Base-by-base conservation (phyloP, 768 basidiomycete species). In the Mycena rosella region DNA sequence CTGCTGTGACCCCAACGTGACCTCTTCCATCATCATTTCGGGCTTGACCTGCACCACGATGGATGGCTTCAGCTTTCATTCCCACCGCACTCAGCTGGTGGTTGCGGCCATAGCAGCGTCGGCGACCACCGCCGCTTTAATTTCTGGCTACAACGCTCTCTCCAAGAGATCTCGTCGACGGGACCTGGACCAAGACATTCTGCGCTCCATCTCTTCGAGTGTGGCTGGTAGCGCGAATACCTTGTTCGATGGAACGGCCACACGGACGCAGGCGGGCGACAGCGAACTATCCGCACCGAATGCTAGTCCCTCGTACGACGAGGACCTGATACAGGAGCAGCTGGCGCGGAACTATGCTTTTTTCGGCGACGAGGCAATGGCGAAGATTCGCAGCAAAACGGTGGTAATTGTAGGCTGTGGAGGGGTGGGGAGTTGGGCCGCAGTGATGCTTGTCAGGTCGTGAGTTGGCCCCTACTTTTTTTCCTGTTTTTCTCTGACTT, bases 361-460 rank as follows among this genome's bases (percentile, higher is more conserved):
- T 80, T 92, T 99, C 59, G 96, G 95, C 0, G 93, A 96, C 34
- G 93, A 95, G 38, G 88, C 88, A 44, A 97, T 98, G 94, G 77
- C 80, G 13, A 90, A 88, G 74, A 85, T 99, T 58, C 85, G 98
- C 58, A 75, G 83, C 11, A 88, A 89, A 15, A 87, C 84, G 6
- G 96, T 98, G 1, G 96, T 95, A 20, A 82, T 99, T 22, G 91
- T 99, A 4, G 98, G 98, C 8, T 95, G 96, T 71, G 98, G 98
- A 64, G 97, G 98, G 2, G 98, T 99, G 0, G 98, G 98, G 0
- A 96, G 94, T 75, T 97, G 96, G 94, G 93, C 91, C 40, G 96
- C 96, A 18, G 88, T 97, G 34, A 97, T 97, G 97, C 88, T 96
- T 29, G 91, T 89, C 49, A 83, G 96, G 76, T 96, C 95, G 93